phyloP scores from a whole-genome alignment of 2,329 filamentous ascomycete species.

The Aspergillus fumigatiaffinis region DNA sequence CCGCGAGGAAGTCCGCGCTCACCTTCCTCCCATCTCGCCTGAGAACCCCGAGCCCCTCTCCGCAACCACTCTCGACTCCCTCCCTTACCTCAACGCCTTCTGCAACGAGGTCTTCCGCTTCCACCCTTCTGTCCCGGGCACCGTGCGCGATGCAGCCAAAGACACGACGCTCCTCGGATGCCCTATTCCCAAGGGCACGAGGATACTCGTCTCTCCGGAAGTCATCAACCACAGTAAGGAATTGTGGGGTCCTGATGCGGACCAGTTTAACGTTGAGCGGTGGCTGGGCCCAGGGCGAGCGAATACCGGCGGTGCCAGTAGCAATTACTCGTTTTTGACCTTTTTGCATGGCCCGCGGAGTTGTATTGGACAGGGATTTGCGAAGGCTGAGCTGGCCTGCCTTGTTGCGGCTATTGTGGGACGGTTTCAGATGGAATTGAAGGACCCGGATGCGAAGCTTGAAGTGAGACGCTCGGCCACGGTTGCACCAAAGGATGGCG shows the following conservation, averaged over 20 bases:
- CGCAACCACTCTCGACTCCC: constrained; percentile 58
- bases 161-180: constrained; percentile 65
- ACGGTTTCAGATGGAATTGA: constrained; percentile 63
- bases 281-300: constrained; percentile 56
- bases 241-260: constrained; percentile 74
- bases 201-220: constrained; percentile 60
- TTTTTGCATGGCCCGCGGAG: constrained; percentile 83
- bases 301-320: constrained; percentile 67
- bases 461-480: constrained; percentile 68
- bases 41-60: constrained; percentile 63
- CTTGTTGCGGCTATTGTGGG: constrained; percentile 74
- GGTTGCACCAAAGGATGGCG: constrained; percentile 65
- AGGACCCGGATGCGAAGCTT: constrained; percentile 59
- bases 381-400: constrained; percentile 79
- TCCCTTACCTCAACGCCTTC: constrained; percentile 77
- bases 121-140: constrained; percentile 67
- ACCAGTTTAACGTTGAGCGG: constrained; percentile 72
- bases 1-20: constrained; percentile 62
- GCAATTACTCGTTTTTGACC: constrained; percentile 73
- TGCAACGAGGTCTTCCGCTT: constrained; percentile 73
- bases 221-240: constrained; percentile 65
- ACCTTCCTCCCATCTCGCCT: constrained; percentile 52
- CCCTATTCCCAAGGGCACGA: constrained; percentile 66
- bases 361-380: constrained; percentile 80
- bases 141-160: constrained; percentile 60